phyloP scores from a whole-genome alignment of 768 basidiomycete genomes.

The Boletus pseudopeckii region DNA sequence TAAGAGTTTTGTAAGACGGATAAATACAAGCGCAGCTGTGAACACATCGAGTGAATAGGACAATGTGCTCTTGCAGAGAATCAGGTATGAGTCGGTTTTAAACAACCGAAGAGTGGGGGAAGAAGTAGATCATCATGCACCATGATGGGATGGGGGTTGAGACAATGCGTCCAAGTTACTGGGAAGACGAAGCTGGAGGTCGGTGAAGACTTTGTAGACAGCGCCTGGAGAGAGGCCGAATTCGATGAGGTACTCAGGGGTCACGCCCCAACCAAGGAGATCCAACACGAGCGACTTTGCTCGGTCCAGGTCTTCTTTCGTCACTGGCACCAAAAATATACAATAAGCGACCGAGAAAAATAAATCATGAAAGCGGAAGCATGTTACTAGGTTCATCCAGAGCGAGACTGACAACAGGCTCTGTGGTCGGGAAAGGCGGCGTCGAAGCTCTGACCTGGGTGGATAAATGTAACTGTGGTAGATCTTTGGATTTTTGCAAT shows the following conservation, averaged over 20 bases:
- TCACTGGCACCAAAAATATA: constrained; percentile 29
- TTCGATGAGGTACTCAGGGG: constrained; percentile 46
- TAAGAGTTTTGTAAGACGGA: background rate
- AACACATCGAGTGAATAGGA: background rate
- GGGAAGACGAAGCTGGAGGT: constrained; percentile 40
- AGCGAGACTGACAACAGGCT: background rate
- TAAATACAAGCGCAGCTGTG: background rate
- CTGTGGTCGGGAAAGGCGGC: background rate
- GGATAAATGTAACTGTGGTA: background rate
- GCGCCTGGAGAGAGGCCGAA: constrained; percentile 40
- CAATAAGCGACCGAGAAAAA: background rate
- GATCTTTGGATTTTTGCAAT: background rate
- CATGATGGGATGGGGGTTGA: background rate
- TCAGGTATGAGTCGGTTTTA: background rate
- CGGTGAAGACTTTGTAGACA: constrained; percentile 41
- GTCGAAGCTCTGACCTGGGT: background rate
- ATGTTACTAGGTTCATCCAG: constrained; percentile 7
- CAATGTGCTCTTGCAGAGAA: background rate
- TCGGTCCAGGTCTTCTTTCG: constrained; percentile 38
- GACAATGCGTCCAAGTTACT: constrained; percentile 2
- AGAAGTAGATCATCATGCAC: background rate
- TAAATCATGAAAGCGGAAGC: background rate
- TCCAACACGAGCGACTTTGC: constrained; percentile 51
- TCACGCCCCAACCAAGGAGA: constrained; percentile 53
- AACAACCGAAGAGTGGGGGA: background rate